Evolutionary conservation across 345 rosid genomes (phyloP), one percentile per base, ranked within the genome.

Genomic region (Rhodomyrtus tomentosa): DNA sequence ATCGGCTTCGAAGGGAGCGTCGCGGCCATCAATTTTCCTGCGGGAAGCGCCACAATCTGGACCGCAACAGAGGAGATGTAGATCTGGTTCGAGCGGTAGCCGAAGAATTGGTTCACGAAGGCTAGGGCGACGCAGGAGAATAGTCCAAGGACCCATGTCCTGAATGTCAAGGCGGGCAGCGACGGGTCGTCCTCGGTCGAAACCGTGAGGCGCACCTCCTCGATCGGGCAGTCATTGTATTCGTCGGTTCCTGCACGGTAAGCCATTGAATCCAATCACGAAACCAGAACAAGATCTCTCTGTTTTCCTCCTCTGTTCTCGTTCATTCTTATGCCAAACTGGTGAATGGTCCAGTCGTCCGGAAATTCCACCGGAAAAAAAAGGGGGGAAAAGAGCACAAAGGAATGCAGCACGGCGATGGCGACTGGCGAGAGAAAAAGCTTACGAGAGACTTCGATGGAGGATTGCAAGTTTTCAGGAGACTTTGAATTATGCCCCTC

Each of bases 91-190:
- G 88, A 90, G 42, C 92, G 91, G 82, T 85, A 91, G 5, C 86
- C 86, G 36, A 91, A 91, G 90, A 91, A 91, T 88, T 91, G 91
- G 82, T 91, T 90, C 84, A 79, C n/a, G 74, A 91, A 91, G 6
- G 89, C 55, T 1, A 91, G 85, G 38, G 87, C 73, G 45, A 87
- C 85, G 62, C 93, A 91, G 22, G 88, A 87, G n/a, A 54, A 36
- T 5, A 89, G 27, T 68, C 93, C 93, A 20, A 91, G 74, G 24
- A 88, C 56, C 93, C 91, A 91, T 13, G 93, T 88, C 74, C 93
- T 86, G 50, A 91, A 88, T 4, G 93, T 91, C 89, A 91, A 81
- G 87, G 88, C 87, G 24, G 93, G 90, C 45, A 88, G 22, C 9
- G 89, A 84, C 7, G 91, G 92, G 59, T 92, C 93, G 32, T 92